Evolutionary conservation across 345 rosid species (phyloP), one percentile per base, ranked within the genome.

Genomic region (Adansonia digitata): DNA sequence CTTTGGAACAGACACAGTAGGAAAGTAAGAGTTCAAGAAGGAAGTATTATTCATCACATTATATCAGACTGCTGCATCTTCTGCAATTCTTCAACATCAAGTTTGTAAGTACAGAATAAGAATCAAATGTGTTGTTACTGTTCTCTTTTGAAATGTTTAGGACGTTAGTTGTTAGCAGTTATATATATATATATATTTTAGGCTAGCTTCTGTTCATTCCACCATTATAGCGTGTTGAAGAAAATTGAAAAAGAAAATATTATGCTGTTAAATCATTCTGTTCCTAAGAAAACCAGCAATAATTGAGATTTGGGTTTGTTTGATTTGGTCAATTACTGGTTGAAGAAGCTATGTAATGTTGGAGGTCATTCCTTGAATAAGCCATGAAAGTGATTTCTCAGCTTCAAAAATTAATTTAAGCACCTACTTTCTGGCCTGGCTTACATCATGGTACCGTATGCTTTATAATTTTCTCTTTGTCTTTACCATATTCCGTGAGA

Each of bases 1-100:
- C 79, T 95, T 7, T 95, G 98, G 99, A 95, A 95, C 72, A 90
- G 85, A 81, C 96, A 93, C 73, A 95, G 97, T 76, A 84, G 83
- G 76, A 73, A 81, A 40, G 81, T 95, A 56, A 73, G 65, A 72
- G 78, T 88, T 70, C 87, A 93, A 84, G 80, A 84, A 71, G 93
- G 92, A 14, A 91, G 97, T 74, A 85, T 95, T 7, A 79, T 93
- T 12, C 80, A 85, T 74, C 84, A 69, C 24, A 68, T 95, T 15
- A 77, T 86, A 75, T 69, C 82, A 39, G 87, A 84, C 73, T 85
- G 80, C 48, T 94, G 97, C 74, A 77, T 94, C 66, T 90, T 88
- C 78, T 90, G 92, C 82, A 91, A 91, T 78, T 80, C 79, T 77
- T 83, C 92, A 9, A 14, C 14, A 57, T 48, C 37, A 35, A 49